These are phyloP conservation scores for Erodium trifolium DNA, from an alignment of 441 rosid species.

Conservation along the genomic window DNA sequence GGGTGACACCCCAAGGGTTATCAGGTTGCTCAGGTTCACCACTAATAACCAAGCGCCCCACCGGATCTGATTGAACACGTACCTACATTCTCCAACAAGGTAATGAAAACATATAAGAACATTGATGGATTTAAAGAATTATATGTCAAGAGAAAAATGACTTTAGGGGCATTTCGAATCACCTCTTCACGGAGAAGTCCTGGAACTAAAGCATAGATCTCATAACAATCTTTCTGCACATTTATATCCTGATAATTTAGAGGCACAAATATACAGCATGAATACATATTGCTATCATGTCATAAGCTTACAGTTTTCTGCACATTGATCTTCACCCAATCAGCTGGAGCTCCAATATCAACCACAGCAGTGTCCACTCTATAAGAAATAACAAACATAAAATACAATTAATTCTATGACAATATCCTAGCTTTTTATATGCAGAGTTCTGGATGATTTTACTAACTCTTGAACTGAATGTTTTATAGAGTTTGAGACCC, in stretches of 20 bases:
- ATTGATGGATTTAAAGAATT: not conserved
- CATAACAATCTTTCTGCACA: slow-evolving; percentile 51
- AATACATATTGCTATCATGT: slow-evolving; percentile 8
- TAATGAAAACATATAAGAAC: not conserved
- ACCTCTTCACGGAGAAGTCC: slow-evolving; percentile 43
- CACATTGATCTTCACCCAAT: slow-evolving; percentile 66
- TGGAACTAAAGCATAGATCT: slow-evolving; percentile 61
- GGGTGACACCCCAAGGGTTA: slow-evolving; percentile 72
- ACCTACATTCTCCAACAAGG: slow-evolving; percentile 36
- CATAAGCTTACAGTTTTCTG: slow-evolving; percentile 41
- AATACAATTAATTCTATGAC: slow-evolving; percentile 10
- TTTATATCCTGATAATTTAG: slow-evolving; percentile 5
- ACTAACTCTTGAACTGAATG: not conserved
- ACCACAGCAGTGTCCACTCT: slow-evolving; percentile 51
- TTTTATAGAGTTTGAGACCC: slow-evolving; percentile 1
- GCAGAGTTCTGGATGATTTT: not conserved
- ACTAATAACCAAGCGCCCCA: slow-evolving; percentile 60
- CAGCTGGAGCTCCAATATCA: slow-evolving; percentile 57
- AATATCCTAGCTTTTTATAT: not conserved
- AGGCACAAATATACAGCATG: slow-evolving; percentile 8
- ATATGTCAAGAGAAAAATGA: not conserved
- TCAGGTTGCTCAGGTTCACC: slow-evolving; percentile 59
- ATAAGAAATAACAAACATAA: not conserved
- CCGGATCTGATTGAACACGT: slow-evolving; percentile 69
- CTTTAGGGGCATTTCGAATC: not conserved